phyloP scores from a whole-genome alignment of 176 grass and related monocot species.

The Raddia guianensis region DNA sequence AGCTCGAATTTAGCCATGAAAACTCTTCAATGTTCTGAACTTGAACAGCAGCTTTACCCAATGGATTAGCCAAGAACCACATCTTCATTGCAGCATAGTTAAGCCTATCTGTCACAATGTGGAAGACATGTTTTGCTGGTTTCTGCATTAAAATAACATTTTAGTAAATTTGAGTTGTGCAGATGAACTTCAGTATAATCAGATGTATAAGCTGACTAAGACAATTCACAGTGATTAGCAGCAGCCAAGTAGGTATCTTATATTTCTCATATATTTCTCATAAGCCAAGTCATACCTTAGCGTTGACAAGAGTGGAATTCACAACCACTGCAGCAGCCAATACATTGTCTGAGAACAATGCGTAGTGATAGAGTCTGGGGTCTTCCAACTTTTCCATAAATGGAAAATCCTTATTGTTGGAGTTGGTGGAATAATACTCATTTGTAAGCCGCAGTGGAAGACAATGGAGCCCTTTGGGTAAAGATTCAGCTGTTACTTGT shows the following conservation, averaged over 20 bases:
- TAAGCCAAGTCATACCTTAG: constrained; percentile 55
- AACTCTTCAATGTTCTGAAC: constrained; percentile 89
- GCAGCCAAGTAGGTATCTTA: neutral
- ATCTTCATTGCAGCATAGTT: constrained; percentile 95
- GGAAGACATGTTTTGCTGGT: constrained; percentile 83
- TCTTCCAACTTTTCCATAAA: constrained; percentile 76
- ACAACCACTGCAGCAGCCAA: constrained; percentile 86
- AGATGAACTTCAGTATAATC: neutral
- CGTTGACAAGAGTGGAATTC: constrained; percentile 82
- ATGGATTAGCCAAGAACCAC: constrained; percentile 93
- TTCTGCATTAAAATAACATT: constrained; percentile 55
- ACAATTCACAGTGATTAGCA: constrained; percentile 5
- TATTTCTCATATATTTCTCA: neutral
- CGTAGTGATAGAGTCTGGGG: constrained; percentile 84
- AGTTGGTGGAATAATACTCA: constrained; percentile 64
- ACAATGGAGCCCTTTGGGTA: constrained; percentile 87
- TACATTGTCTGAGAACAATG: constrained; percentile 94
- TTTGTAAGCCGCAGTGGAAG: constrained; percentile 81
- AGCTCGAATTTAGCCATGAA: constrained; percentile 86
- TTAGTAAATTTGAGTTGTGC: constrained; percentile 6
- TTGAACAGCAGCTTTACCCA: constrained; percentile 69
- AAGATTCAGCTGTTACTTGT: constrained; percentile 82
- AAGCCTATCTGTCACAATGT: constrained; percentile 87
- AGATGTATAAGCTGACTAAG: neutral
- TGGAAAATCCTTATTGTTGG: constrained; percentile 53